phyloP scores from a whole-genome alignment of 441 rosid species.

The Heliophila coronopifolia region DNA sequence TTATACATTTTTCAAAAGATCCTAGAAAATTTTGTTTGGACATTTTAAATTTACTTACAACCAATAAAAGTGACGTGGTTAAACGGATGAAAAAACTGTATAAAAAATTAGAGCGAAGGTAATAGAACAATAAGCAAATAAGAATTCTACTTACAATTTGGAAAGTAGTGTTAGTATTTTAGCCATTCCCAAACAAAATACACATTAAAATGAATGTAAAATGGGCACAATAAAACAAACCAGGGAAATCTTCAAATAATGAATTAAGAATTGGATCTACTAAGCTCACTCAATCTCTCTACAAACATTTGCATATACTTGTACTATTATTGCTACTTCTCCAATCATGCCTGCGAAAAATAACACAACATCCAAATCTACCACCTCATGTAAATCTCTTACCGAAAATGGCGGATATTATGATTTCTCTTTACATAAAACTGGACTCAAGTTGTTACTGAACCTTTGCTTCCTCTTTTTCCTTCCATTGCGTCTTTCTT shows the following conservation, averaged over 20 bases:
- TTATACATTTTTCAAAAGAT: too few relatives aligned
- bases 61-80: too few relatives aligned
- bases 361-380: too few relatives aligned
- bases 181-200: constrained; percentile 18
- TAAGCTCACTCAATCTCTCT: constrained; percentile 18
- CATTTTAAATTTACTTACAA: too few relatives aligned
- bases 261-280: constrained; percentile 26
- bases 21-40: too few relatives aligned
- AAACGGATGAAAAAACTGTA: too few relatives aligned
- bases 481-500: constrained; percentile 99
- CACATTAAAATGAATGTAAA: constrained; percentile 12
- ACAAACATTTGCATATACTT: constrained; percentile 26
- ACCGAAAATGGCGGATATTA: constrained; percentile 2
- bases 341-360: constrained; percentile 17
- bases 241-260: constrained; percentile 25
- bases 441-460: constrained; percentile 38
- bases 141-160: constrained; percentile 19
- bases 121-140: constrained; percentile 2
- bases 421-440: neutral
- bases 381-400: too few relatives aligned
- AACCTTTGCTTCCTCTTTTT: constrained; percentile 56
- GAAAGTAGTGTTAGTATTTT: constrained; percentile 18
- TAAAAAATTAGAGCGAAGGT: too few relatives aligned
- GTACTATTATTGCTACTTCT: constrained; percentile 24
- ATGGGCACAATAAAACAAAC: constrained; percentile 14